These are phyloP conservation scores for Aspergillus funiculosus DNA, from an alignment of 495 filamentous ascomycete genomes.

Conservation along the genomic window DNA sequence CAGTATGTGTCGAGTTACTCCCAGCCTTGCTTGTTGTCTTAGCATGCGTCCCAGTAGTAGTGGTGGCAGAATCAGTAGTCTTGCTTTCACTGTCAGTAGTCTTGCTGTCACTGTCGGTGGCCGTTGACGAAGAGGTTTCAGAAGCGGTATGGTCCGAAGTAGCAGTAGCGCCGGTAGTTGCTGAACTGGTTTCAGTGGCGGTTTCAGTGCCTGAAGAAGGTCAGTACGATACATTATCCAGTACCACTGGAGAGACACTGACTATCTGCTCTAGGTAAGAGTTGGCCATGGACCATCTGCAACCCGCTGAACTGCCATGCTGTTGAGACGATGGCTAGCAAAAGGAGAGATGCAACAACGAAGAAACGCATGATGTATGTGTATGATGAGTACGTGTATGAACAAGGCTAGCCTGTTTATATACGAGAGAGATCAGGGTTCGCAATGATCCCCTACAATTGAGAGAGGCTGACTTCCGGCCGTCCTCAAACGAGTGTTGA, in stretches of 20 bases:
- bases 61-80: conserved; percentile 21
- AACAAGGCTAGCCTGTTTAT: background rate
- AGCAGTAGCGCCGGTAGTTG: conserved; percentile 22
- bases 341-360: conserved; percentile 32
- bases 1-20: conserved; percentile 31
- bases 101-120: conserved; percentile 1
- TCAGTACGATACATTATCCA: background rate
- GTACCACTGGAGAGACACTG: conserved; percentile 2
- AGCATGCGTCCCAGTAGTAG: conserved; percentile 23
- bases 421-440: background rate
- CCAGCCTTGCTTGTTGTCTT: too few relatives aligned
- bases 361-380: conserved; percentile 37
- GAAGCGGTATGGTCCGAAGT: conserved; percentile 19
- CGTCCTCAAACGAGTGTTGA: conserved; percentile 8
- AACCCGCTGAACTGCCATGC: conserved; percentile 44
- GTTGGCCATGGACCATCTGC: conserved; percentile 25
- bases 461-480: background rate
- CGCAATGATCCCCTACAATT: background rate
- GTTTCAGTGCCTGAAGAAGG: conserved; percentile 13
- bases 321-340: conserved; percentile 42
- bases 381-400: too few relatives aligned
- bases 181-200: conserved; percentile 19
- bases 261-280: conserved; percentile 37
- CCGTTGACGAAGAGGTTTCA: conserved; percentile 18
- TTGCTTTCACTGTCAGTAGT: background rate